A percentile compares a stretch with the other conserved stretches of the same genome.
Evolutionary conservation across 1,139 yeast genomes (phyloP).

Genomic region (Pichia sp.): DNA sequence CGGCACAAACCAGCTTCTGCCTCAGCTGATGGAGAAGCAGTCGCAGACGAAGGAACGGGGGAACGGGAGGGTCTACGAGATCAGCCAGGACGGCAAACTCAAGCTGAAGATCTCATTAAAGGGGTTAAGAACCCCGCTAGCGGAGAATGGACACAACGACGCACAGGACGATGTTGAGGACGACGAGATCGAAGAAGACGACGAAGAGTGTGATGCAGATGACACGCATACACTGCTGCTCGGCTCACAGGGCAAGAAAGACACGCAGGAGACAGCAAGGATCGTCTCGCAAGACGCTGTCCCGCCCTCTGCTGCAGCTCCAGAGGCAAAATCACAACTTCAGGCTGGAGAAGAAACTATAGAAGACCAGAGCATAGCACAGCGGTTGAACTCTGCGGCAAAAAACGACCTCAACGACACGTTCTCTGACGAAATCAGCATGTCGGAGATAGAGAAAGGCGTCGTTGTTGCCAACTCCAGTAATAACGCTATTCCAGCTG

Average conservation of each 20-base stretch:
- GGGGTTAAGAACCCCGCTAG: conserved; percentile 9
- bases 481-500: too few relatives aligned
- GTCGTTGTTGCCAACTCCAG: background rate
- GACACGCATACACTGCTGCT: background rate
- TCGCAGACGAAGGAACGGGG: background rate
- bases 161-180: too few relatives aligned
- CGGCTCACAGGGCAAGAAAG: background rate
- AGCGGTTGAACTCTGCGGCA: background rate
- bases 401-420: background rate
- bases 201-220: background rate
- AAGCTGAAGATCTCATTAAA: conserved; percentile 13
- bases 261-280: background rate
- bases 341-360: background rate
- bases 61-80: conserved; percentile 11
- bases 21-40: too few relatives aligned
- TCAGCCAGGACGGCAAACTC: conserved; percentile 11
- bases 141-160: too few relatives aligned
- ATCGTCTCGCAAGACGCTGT: background rate
- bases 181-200: background rate
- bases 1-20: background rate
- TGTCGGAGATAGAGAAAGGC: conserved; percentile 9
- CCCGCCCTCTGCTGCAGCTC: background rate
- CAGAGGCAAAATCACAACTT: background rate
- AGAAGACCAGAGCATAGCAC: background rate
- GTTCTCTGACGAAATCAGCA: conserved; percentile 14